These are phyloP conservation scores for Aegilops tauschii DNA, from an alignment of 176 grass and related monocot genomes.

Conservation along the genomic window DNA sequence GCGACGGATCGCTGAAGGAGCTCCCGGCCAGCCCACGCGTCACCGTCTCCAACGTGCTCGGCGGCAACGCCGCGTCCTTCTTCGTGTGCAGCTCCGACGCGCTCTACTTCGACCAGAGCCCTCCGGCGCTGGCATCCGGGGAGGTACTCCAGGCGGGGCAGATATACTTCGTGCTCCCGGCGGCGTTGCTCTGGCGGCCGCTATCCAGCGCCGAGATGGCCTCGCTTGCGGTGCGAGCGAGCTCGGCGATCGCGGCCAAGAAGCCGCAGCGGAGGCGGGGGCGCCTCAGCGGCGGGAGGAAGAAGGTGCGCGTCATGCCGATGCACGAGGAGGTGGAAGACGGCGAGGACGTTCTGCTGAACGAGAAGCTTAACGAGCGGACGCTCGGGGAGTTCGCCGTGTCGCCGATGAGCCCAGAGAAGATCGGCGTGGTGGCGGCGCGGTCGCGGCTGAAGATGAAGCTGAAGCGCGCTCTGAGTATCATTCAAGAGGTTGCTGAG, in stretches of 20 bases:
- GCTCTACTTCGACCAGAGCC: constrained; percentile 50
- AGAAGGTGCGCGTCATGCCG: constrained; percentile 35
- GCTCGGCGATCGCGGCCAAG: constrained; percentile 29
- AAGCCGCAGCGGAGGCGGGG: background rate
- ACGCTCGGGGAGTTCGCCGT: constrained; percentile 25
- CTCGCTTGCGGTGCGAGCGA: constrained; percentile 51
- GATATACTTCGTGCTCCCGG: constrained; percentile 66
- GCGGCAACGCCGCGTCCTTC: background rate
- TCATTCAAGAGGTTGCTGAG: constrained; percentile 46
- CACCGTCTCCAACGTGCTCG: constrained; percentile 31
- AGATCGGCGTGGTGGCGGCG: background rate
- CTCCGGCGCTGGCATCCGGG: constrained; percentile 11
- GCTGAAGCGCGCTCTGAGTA: constrained; percentile 39
- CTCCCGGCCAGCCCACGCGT: background rate
- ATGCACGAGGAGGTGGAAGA: background rate
- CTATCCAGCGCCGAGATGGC: constrained; percentile 54
- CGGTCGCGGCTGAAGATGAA: constrained; percentile 20
- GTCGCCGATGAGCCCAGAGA: background rate
- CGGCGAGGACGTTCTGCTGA: background rate
- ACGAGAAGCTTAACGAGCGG: constrained; percentile 44
- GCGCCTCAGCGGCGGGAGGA: background rate
- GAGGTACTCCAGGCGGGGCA: constrained; percentile 37
- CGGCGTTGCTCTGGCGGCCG: constrained; percentile 8
- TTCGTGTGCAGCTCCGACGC: constrained; percentile 59
- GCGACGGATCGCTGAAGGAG: constrained; percentile 57